These are phyloP conservation scores for Candida ipomoeae DNA, from an alignment of 805 yeast genomes.

Conservation along the genomic window DNA sequence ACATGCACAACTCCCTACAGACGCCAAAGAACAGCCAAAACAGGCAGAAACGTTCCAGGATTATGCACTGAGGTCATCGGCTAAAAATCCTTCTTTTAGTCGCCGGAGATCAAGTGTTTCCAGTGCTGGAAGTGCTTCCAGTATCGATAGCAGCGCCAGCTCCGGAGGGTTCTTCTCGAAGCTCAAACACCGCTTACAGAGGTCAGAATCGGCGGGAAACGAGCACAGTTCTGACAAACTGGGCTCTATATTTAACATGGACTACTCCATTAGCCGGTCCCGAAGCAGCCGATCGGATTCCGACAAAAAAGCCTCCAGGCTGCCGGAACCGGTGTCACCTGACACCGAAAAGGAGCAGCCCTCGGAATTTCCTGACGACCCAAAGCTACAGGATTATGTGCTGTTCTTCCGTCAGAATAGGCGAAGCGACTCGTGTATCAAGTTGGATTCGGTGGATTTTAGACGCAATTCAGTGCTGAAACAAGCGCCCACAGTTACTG, in stretches of 20 bases:
- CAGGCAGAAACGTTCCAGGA: background rate
- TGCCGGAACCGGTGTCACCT: background rate
- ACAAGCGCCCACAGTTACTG: background rate
- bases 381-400: constrained; percentile 35
- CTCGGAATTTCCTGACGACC: constrained; percentile 20
- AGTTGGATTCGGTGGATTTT: background rate
- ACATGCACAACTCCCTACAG: background rate
- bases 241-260: background rate
- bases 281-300: background rate
- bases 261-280: constrained; percentile 1
- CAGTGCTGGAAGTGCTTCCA: constrained; percentile 16
- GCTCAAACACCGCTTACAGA: constrained; percentile 31
- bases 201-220: constrained; percentile 10
- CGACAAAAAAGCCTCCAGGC: background rate
- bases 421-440: constrained; percentile 5
- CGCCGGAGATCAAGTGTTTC: constrained; percentile 20
- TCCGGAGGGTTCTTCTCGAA: constrained; percentile 32
- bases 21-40: background rate
- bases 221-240: background rate
- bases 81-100: background rate
- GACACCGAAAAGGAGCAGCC: background rate
- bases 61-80: background rate
- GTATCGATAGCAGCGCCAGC: constrained; percentile 13
- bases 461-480: background rate
- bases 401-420: constrained; percentile 29